Base-by-base conservation (phyloP, 768 basidiomycete genomes). In the Leccinum incarnatum region DNA sequence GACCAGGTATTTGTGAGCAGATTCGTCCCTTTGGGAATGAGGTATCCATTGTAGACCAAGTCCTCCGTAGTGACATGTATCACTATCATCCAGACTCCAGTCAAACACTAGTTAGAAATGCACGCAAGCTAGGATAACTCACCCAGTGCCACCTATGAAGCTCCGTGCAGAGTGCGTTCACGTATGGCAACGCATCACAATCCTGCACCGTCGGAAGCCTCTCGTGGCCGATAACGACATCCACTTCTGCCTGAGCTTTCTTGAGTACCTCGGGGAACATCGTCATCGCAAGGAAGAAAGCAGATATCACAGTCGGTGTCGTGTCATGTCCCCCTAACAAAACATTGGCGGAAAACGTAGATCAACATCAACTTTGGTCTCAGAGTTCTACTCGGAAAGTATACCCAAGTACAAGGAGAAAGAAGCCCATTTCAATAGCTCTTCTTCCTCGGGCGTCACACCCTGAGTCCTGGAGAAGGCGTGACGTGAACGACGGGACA, bases 291-390 rank as follows among this genome's bases (percentile, higher is more conserved):
- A 68, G 63, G 58, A 68, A 65, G 32, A 68, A 68, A 0, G 58
- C 59, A 6, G 37, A 57, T 34, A 62, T 21, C 11, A 54, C 12
- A 15, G 56, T 59, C 1, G 60, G 30, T 3, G 46, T 65, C 65
- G 61, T 65, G 11, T 68, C 64, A 2, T 62, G 32, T 51, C 57
- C 67, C 27, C 45, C 81, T 79, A 45, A 47, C 36, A 36, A 10
- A 51, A 14, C 6, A 40, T 37, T 8, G 15, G 36, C 15, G 5
- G 15, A 37, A 37, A 17, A 17, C 3, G 15, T 12, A 14, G 10
- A 47, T 21, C 9, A 40, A 3, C 4, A 23, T 36, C 3, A 2
- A 60, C 6, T 27, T 27, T 27, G 36, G 36, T 14, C 14, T 6
- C 15, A 36, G 6, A 14, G 14, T 7, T 36, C 8, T 15, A 36